Conservation (phyloP, 768 basidiomycete genomes). For the Amanita inopinata region DNA sequence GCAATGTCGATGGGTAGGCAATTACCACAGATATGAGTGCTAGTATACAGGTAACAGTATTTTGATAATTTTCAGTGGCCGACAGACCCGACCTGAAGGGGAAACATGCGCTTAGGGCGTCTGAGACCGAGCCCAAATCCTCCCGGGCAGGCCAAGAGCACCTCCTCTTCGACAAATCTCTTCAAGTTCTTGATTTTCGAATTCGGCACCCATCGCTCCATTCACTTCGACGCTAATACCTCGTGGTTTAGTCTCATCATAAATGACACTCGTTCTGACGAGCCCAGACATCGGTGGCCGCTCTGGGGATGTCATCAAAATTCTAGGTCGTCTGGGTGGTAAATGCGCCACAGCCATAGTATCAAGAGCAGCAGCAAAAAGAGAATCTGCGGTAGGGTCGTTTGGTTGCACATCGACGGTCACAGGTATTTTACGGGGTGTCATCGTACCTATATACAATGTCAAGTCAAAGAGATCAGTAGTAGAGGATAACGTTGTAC, state of each 20-base stretch:
- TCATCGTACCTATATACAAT: slow-evolving; percentile 33
- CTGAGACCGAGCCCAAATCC: slow-evolving; percentile 47
- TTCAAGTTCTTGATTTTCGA: slow-evolving; percentile 48
- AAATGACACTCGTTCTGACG: slow-evolving; percentile 53
- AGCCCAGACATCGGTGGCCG: slow-evolving; percentile 54
- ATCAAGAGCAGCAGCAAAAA: slow-evolving; percentile 33
- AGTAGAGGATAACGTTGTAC: slow-evolving; percentile 23
- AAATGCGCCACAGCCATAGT: slow-evolving; percentile 25
- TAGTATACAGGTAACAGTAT: no score
- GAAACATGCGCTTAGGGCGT: no score
- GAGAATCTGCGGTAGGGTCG: slow-evolving; percentile 23
- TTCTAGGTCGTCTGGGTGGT: slow-evolving; percentile 34
- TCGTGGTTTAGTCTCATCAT: slow-evolving; percentile 44
- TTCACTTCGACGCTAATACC: slow-evolving; percentile 49
- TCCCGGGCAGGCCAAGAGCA: slow-evolving; percentile 55
- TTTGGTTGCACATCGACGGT: slow-evolving; percentile 52
- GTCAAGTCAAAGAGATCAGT: slow-evolving; percentile 9
- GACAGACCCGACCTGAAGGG: no score
- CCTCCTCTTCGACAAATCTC: slow-evolving; percentile 70
- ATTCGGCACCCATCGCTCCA: slow-evolving; percentile 47
- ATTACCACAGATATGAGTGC: no score
- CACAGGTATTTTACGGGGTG: slow-evolving; percentile 60
- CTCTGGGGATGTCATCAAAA: slow-evolving; percentile 61
- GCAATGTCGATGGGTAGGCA: no score
- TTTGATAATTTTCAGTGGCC: no score